Evolutionary conservation across 495 filamentous ascomycete species (phyloP).

Genomic region (Hypoxylon intermedium): DNA sequence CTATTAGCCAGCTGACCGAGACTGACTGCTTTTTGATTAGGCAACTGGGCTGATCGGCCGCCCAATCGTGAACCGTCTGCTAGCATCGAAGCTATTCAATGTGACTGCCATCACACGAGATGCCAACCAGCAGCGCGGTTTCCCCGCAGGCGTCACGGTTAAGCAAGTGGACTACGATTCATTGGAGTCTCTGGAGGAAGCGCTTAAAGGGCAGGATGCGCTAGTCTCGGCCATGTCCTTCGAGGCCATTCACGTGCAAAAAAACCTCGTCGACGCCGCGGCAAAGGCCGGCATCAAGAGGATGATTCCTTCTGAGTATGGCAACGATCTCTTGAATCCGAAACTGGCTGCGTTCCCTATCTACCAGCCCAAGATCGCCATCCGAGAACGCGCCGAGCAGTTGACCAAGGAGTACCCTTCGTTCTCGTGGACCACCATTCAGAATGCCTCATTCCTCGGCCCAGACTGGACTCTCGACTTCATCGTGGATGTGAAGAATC

Average conservation of each 20-base stretch:
- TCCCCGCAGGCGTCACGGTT: constrained; percentile 51
- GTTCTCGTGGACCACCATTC: constrained; percentile 55
- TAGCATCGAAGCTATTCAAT: constrained; percentile 30
- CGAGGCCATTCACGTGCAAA: constrained; percentile 48
- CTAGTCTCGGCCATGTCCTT: constrained; percentile 57
- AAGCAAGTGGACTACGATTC: constrained; percentile 62
- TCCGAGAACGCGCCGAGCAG: constrained; percentile 50
- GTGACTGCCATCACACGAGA: constrained; percentile 34
- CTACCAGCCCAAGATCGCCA: constrained; percentile 49
- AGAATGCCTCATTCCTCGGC: constrained; percentile 52
- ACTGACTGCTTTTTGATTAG: constrained; percentile 35
- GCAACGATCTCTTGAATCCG: constrained; percentile 42
- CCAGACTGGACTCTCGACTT: constrained; percentile 37
- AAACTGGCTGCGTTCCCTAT: constrained; percentile 49
- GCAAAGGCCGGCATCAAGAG: constrained; percentile 60
- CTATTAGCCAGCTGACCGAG: constrained; percentile 5
- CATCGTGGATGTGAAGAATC: constrained; percentile 38
- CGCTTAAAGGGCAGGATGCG: constrained; percentile 61
- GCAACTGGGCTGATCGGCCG: constrained; percentile 38
- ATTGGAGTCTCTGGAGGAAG: constrained; percentile 54
- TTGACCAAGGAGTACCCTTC: constrained; percentile 40
- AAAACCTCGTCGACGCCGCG: constrained; percentile 63
- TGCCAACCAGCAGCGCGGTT: constrained; percentile 8
- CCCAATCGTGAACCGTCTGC: constrained; percentile 35
- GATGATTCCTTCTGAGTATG: constrained; percentile 69